Evolutionary conservation across 805 yeast genomes (phyloP).

Genomic region (Saccharomycopsis sp.): DNA sequence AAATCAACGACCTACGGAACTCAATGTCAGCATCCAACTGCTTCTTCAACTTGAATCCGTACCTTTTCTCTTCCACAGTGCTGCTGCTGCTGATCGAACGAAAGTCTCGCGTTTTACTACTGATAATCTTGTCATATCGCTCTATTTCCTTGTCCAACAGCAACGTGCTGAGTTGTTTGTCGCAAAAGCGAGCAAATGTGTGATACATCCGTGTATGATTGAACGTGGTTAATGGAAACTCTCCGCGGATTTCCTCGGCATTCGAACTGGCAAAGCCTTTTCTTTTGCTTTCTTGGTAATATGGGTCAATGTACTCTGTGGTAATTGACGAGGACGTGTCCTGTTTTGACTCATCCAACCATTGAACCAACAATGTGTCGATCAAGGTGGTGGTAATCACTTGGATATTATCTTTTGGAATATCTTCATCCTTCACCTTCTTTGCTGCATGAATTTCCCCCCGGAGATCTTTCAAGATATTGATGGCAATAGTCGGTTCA

Average conservation of each 20-base stretch:
- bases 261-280: constrained; percentile 22
- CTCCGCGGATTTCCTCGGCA: constrained; percentile 25
- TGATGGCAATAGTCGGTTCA: constrained; percentile 50
- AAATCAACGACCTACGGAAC: constrained; percentile 36
- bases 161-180: constrained; percentile 47
- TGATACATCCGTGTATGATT: constrained; percentile 37
- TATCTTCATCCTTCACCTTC: constrained; percentile 11
- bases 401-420: constrained; percentile 15
- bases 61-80: constrained; percentile 46
- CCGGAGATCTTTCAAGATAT: constrained; percentile 37
- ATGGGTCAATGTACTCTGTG: constrained; percentile 46
- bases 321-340: constrained; percentile 57
- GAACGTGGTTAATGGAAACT: neutral
- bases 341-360: constrained; percentile 68
- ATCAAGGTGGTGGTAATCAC: constrained; percentile 25
- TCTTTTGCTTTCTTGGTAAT: constrained; percentile 21
- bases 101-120: constrained; percentile 40
- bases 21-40: constrained; percentile 45
- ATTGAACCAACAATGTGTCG: constrained; percentile 46
- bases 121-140: constrained; percentile 35
- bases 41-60: constrained; percentile 40
- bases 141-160: constrained; percentile 39
- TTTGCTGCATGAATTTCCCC: neutral
- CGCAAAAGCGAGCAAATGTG: constrained; percentile 68
- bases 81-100: constrained; percentile 42